Conservation (phyloP, 208 protist genomes). For the Leishmania arabica region DNA sequence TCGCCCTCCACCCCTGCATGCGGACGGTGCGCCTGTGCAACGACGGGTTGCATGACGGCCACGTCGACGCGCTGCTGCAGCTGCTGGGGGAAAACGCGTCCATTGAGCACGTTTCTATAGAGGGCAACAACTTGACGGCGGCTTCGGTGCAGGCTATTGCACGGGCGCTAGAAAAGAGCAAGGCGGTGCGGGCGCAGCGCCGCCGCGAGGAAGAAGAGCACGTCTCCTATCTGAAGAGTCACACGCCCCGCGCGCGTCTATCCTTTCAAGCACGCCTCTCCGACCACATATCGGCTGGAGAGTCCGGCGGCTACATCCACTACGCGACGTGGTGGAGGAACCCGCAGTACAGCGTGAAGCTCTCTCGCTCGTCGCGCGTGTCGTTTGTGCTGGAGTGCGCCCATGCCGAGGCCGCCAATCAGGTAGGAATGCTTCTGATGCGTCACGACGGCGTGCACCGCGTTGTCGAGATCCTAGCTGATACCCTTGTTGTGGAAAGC, state of each 20-base stretch:
- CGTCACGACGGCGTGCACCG: constrained; percentile 60
- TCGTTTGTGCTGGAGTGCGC: constrained; percentile 46
- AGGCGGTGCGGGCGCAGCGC: constrained; percentile 11
- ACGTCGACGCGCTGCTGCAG: constrained; percentile 61
- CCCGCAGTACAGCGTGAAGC: constrained; percentile 70
- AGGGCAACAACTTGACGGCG: constrained; percentile 57
- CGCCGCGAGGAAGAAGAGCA: constrained; percentile 21
- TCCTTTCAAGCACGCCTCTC: constrained; percentile 41
- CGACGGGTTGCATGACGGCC: constrained; percentile 70
- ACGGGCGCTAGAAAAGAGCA: constrained; percentile 21
- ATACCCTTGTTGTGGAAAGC: constrained; percentile 66
- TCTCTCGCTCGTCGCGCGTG: constrained; percentile 50
- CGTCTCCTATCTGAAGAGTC: constrained; percentile 22
- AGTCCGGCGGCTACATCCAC: constrained; percentile 77
- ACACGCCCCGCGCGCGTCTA: background rate
- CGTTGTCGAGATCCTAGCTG: constrained; percentile 42
- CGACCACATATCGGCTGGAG: constrained; percentile 35
- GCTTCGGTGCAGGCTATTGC: constrained; percentile 26
- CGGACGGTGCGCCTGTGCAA: constrained; percentile 45
- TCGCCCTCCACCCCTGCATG: constrained; percentile 79
- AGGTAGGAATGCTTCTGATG: constrained; percentile 76
- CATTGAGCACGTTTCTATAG: constrained; percentile 51
- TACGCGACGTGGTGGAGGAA: constrained; percentile 90
- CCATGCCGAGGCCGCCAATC: constrained; percentile 28
- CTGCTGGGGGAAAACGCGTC: constrained; percentile 56